phyloP scores from a whole-genome alignment of 495 filamentous ascomycete species.

The Immersiella caudata region DNA sequence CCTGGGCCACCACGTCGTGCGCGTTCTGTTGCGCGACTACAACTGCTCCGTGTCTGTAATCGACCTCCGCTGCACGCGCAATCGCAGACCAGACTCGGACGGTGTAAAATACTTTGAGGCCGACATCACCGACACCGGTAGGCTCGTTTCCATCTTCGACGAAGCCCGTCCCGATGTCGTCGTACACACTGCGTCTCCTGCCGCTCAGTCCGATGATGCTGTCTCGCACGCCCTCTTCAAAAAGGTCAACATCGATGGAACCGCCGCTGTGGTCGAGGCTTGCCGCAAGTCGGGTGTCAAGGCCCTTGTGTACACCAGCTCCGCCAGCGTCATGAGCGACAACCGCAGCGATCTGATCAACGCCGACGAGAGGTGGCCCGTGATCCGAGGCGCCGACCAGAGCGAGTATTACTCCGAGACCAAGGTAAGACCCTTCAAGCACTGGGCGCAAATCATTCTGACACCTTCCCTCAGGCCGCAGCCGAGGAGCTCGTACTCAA shows the following conservation, averaged over 20 bases:
- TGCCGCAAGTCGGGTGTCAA: conserved; percentile 77
- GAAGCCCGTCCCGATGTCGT: conserved; percentile 81
- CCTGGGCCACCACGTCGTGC: conserved; percentile 70
- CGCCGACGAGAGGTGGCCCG: conserved; percentile 85
- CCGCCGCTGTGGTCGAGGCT: conserved; percentile 74
- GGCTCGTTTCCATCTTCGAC: conserved; percentile 66
- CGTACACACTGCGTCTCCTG: conserved; percentile 90
- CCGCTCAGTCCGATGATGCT: conserved; percentile 49
- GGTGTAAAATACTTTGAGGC: conserved; percentile 78
- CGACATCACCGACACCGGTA: conserved; percentile 78
- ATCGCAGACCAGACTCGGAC: conserved; percentile 67
- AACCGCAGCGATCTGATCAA: conserved; percentile 79
- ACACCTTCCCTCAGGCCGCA: conserved; percentile 62
- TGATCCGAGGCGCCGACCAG: conserved; percentile 69
- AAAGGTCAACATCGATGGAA: conserved; percentile 94
- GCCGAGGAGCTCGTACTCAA: conserved; percentile 84
- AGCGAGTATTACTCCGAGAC: conserved; percentile 91
- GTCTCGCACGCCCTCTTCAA: conserved; percentile 64
- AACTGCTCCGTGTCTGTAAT: conserved; percentile 73
- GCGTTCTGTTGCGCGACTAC: conserved; percentile 58
- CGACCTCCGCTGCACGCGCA: conserved; percentile 76
- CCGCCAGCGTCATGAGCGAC: conserved; percentile 84
- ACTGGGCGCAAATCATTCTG: background rate
- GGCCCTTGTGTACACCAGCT: conserved; percentile 93
- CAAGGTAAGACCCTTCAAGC: conserved; percentile 57